Base-by-base conservation (phyloP, 495 filamentous ascomycete genomes). In the Penicillium fimorum region DNA sequence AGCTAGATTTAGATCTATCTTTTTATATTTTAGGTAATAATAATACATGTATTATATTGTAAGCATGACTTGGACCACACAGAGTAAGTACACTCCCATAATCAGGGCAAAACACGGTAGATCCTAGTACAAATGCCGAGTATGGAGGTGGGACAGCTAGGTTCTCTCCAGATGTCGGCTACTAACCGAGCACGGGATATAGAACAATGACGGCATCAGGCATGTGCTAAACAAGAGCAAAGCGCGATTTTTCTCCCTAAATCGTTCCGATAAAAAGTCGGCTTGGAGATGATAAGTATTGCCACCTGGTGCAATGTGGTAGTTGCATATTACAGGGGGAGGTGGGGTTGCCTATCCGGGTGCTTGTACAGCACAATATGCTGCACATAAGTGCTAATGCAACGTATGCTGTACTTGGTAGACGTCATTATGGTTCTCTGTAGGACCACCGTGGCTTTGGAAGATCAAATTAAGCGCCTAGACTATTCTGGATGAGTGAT, bases 371-470 rank as follows among this genome's bases (percentile, higher is more conserved):
- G 10, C n/a, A 20, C 4, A 47, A 47, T 46, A 20, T n/a, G 24
- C n/a, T 46, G 15, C 27, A n/a, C 24, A 13, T 9, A 46, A 15
- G 15, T n/a, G n/a, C 6, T 13, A 12, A 37, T 37, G 15, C 15
- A n/a, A n/a, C 15, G 7, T 37, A n/a, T 7, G 15, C 2, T 7
- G 6, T 4, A 27, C 25, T 27, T 38, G 11, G 20, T 29, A 37
- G n/a, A 54, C 32, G 52, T 54, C 52, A 54, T 33, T 52, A 17
- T n/a, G 30, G 41, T 24, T 18, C 8, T 46, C 15, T 35, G 41
- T 18, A 45, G 51, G 10, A 11, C 20, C 24, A 27, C 24, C 9
- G n/a, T 51, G n/a, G 10, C 10, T 30, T 10, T 35, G 9, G 10
- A 33, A 46, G 13, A 30, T 30, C 11, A 22, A 10, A 13, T 22